phyloP scores from a whole-genome alignment of 2,329 filamentous ascomycete genomes.

The Xylariaceae sp. region DNA sequence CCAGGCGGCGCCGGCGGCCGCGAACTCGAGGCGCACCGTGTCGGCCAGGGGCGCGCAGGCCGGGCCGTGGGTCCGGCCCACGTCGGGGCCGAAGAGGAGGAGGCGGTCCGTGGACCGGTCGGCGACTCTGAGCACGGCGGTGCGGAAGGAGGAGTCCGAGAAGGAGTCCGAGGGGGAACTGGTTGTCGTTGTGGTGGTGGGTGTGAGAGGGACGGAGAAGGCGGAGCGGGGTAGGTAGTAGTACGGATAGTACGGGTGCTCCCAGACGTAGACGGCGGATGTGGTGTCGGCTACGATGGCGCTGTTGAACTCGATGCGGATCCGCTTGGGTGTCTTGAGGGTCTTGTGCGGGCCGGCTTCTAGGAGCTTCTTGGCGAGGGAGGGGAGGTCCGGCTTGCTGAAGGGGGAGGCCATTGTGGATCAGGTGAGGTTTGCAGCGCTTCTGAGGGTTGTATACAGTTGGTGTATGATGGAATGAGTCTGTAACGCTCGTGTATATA shows the following conservation, averaged over 20 bases:
- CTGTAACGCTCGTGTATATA: no score
- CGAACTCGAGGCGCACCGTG: constrained; percentile 19
- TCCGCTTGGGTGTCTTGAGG: constrained; percentile 26
- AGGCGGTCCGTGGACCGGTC: constrained; percentile 17
- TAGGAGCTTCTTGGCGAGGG: constrained; percentile 21
- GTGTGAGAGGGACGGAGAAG: background rate
- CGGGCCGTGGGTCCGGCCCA: constrained; percentile 4
- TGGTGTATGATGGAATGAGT: no score
- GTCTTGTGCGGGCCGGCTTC: constrained; percentile 26
- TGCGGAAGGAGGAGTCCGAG: constrained; percentile 9
- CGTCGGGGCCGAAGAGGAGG: constrained; percentile 16
- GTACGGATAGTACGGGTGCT: constrained; percentile 29
- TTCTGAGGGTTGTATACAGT: no score
- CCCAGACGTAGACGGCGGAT: constrained; percentile 31
- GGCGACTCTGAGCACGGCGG: constrained; percentile 13
- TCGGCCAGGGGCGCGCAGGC: constrained; percentile 17
- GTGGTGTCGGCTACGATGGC: constrained; percentile 30
- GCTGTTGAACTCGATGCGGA: constrained; percentile 27
- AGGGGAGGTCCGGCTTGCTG: constrained; percentile 9
- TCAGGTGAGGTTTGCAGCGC: no score
- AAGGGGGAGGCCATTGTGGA: no score
- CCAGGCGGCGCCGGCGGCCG: constrained; percentile 26
- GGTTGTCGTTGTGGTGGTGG: background rate
- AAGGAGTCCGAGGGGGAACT: constrained; percentile 4
- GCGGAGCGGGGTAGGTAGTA: constrained; percentile 28